phyloP scores from a whole-genome alignment of 306 rosid species.

The Geum urbanum region DNA sequence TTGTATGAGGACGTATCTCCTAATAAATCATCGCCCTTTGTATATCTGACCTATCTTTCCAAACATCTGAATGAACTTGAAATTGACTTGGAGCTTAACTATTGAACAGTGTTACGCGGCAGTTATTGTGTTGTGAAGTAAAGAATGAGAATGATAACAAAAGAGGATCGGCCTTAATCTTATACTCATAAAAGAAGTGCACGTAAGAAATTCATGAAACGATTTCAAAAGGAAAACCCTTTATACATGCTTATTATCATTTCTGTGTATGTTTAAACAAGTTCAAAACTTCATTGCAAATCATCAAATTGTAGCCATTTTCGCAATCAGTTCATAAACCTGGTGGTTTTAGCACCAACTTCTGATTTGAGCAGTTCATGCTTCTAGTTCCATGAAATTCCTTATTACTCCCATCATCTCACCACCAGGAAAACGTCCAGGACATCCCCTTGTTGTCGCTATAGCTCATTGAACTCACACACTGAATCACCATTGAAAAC shows the following conservation, averaged over 20 bases:
- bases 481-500: conserved; percentile 70
- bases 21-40: no score
- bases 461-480: conserved; percentile 59
- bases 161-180: neutral
- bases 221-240: neutral
- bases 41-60: no score
- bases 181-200: neutral
- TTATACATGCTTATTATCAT: neutral
- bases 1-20: no score
- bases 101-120: no score
- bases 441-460: conserved; percentile 78
- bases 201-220: neutral
- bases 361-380: conserved; percentile 23
- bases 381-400: conserved; percentile 47
- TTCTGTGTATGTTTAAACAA: neutral
- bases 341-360: conserved; percentile 4
- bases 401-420: conserved; percentile 94
- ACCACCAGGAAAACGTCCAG: conserved; percentile 89
- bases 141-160: neutral
- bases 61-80: no score
- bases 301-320: conserved; percentile 4
- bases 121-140: no score
- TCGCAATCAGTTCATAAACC: conserved; percentile 13
- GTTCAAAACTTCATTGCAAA: conserved; percentile 13
- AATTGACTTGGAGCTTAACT: no score